Base-by-base conservation (phyloP, 768 basidiomycete genomes). In the Xerocomus spinulosus region DNA sequence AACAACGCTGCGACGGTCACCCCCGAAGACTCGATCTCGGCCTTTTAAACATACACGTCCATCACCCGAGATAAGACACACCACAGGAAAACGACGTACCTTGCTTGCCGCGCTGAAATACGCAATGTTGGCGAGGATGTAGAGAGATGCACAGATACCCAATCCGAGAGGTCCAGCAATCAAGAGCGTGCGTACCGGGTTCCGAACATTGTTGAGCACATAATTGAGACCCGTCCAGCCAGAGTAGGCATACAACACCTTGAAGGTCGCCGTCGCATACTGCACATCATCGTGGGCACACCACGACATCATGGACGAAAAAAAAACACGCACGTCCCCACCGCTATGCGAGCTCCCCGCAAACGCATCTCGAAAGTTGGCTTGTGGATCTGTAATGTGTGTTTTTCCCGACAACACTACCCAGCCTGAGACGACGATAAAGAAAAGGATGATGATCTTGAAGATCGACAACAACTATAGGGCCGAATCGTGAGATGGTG, bases 241-340 rank as follows among this genome's bases (percentile, higher is more conserved):
- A 2, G 59, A 36, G 47, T 73, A 77, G 2, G 73, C 59, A 45
- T 70, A 68, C 20, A 82, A 63, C 21, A 82, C 77, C 51, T 82
- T 80, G 72, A 79, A 80, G 1, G 73, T 80, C 3, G 78, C 81
- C 0, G 80, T 79, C 1, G 79, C 80, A 46, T 80, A 83, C 80
- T 81, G 43, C n/a, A 7, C 33, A 10, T 23, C 2, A n/a, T 34
- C 39, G 15, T 46, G 25, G 10, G 21, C 5, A 36, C 10, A 20
- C 12, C 10, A 15, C 0, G 0, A 26, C 5, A 34, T 17, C 21
- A 7, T 18, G n/a, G n/a, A n/a, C 2, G 20, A 20, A 2, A 3
- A 1, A 25, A 7, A 28, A 30, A 3, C 23, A 49, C 62, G 45
- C 41, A 73, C 75, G 20, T 75, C 76, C 50, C 79, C 76, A 37